Base-by-base conservation (phyloP, 169 alveolate genomes). In the Cryptosporidium tyzzeri region DNA sequence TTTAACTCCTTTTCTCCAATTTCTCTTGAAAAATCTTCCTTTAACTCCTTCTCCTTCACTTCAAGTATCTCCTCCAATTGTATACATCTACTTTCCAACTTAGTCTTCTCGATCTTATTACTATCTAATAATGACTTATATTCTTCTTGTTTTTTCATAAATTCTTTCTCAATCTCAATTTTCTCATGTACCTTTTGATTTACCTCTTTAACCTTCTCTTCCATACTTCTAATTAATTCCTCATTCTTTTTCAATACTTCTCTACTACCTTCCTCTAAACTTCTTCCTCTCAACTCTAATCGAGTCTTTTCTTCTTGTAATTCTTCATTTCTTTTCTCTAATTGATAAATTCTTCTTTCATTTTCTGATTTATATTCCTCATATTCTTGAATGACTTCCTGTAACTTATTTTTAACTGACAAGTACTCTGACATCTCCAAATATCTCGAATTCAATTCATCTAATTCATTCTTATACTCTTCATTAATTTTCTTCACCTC, bases 351-450 rank as follows among this genome's bases (percentile, higher is more conserved):
- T 58, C 51, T 80, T n/a, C 23, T 41, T 41, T 59, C 75, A 23
- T 21, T 26, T 14, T 80, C 75, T 29, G 45, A 59, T 21, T 65
- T 61, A 29, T 80, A 80, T 18, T 62, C 89, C 59, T 65, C 69
- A 65, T 80, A 80, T 33, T 65, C 75, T 29, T 53, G 67, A 12
- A 16, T 62, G 10, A 80, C 16, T 12, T 65, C 75, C 53, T 62
- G 59, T 14, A 80, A 44, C 55, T 65, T 37, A 33, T 39, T 80
- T 37, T 80, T 80, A 16, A 62, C 21, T 3, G 35, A 31, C 62
- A 80, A 23, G 45, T 44, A 80, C 70, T 80, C 89, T 3, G 89
- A 80, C 35, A 65, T 65, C 21, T 80, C 89, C 39, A 35, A 65
- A 41, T 29, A 26, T 31, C 41, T 80, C 1, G 75, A 65, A 48